Percentiles rank a stretch among this genome's conserved stretches.
These are phyloP conservation scores for Neurospora sublineolata DNA, from an alignment of 495 filamentous ascomycete species.

Conservation along the genomic window DNA sequence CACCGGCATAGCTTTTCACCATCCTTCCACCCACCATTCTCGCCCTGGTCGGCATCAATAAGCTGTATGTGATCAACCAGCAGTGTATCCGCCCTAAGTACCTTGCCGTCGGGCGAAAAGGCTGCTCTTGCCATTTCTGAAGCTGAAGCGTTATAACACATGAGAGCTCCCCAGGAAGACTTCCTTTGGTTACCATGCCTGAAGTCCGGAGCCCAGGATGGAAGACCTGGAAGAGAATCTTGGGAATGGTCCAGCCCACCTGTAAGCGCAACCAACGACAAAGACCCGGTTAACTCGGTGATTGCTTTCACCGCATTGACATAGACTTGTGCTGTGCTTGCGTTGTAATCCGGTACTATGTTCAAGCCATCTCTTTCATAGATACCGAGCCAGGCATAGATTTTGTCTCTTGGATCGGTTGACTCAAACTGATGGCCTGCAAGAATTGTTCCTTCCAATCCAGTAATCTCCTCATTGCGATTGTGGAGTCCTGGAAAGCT, in stretches of 20 bases:
- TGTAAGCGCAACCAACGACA: neutral
- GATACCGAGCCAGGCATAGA: neutral
- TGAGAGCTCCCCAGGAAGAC: neutral
- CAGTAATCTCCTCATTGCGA: neutral
- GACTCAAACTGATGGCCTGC: neutral
- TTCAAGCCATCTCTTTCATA: neutral
- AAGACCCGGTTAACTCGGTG: neutral
- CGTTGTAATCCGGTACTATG: neutral
- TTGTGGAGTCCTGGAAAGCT: neutral
- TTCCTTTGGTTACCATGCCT: neutral
- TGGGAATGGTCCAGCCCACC: neutral
- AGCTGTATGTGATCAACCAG: neutral
- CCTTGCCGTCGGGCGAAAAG: neutral
- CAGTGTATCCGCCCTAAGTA: neutral
- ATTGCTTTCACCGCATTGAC: neutral
- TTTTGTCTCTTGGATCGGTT: neutral
- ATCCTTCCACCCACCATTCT: neutral
- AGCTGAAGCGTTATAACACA: neutral
- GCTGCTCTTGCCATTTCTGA: neutral
- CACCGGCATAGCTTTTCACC: neutral
- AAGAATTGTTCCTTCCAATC: neutral
- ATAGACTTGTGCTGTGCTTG: neutral
- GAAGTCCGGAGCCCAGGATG: neutral
- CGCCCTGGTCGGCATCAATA: neutral
- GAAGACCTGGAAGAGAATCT: neutral